Evolutionary conservation across 345 rosid genomes (phyloP).

Genomic region (Draba incana): DNA sequence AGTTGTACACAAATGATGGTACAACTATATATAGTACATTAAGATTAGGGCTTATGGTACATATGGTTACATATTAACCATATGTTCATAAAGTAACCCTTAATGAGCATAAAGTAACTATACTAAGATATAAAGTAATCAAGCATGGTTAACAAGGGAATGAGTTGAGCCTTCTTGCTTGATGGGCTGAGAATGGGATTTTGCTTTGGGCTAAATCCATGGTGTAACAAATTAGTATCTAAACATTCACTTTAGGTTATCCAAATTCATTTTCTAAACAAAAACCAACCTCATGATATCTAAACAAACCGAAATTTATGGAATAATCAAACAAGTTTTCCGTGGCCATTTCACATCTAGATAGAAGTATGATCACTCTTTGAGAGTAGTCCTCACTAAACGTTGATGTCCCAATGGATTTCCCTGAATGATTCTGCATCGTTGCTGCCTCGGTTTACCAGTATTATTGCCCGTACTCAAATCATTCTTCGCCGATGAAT

Average conservation of each 20-base stretch:
- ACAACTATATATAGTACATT: too few relatives aligned
- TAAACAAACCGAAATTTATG: constrained; percentile 9
- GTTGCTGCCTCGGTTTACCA: constrained; percentile 29
- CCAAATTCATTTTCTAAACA: neutral
- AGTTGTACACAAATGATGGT: too few relatives aligned
- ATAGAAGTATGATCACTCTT: constrained; percentile 13
- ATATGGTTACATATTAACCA: too few relatives aligned
- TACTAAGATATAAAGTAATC: too few relatives aligned
- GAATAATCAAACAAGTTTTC: neutral
- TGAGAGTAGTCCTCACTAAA: constrained; percentile 33
- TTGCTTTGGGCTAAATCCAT: too few relatives aligned
- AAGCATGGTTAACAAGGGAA: too few relatives aligned
- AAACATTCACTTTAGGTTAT: neutral
- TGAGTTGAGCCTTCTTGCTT: too few relatives aligned
- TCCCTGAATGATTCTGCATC: constrained; percentile 30
- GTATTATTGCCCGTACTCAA: constrained; percentile 1
- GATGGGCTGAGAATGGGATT: too few relatives aligned
- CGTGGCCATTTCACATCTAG: neutral
- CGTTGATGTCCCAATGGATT: constrained; percentile 27
- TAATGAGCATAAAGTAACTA: too few relatives aligned
- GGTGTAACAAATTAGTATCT: too few relatives aligned
- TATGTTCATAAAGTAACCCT: too few relatives aligned
- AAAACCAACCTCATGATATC: constrained; percentile 9
- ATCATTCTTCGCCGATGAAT: constrained; percentile 26
- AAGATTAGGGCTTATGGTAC: too few relatives aligned